Evolutionary conservation across 352 stramenopile species (phyloP).

Genomic region (Phytophthora quininea): DNA sequence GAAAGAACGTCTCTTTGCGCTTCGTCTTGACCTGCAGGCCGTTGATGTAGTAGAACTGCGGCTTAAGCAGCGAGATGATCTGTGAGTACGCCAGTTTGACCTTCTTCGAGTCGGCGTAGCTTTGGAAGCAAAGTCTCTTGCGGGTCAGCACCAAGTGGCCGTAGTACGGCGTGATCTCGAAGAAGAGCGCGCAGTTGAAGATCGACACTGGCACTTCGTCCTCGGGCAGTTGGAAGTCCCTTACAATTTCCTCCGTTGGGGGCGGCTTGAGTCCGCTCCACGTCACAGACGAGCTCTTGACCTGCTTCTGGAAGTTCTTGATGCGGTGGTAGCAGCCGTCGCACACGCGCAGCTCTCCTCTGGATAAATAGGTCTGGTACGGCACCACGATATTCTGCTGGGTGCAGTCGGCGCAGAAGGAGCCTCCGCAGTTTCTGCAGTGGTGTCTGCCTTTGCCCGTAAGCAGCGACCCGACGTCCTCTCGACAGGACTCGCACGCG

Average conservation of each 20-base stretch:
- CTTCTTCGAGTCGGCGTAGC: constrained; percentile 48
- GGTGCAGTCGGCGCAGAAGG: constrained; percentile 73
- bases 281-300: constrained; percentile 58
- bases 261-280: constrained; percentile 69
- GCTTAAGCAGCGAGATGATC: constrained; percentile 74
- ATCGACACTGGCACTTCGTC: constrained; percentile 62
- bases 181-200: constrained; percentile 81
- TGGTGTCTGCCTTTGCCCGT: constrained; percentile 69
- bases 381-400: constrained; percentile 59
- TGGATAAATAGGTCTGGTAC: constrained; percentile 61
- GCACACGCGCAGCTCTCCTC: constrained; percentile 73
- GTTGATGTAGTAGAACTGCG: constrained; percentile 88
- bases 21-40: constrained; percentile 77
- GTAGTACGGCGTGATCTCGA: constrained; percentile 74
- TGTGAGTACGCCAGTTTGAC: constrained; percentile 67
- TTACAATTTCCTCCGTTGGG: constrained; percentile 30
- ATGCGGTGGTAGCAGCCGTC: constrained; percentile 79
- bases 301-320: constrained; percentile 71
- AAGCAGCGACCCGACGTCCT: constrained; percentile 77
- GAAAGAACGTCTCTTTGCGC: constrained; percentile 68
- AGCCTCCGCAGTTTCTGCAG: constrained; percentile 82
- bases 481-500: constrained; percentile 69
- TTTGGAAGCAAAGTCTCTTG: constrained; percentile 70
- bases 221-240: constrained; percentile 52
- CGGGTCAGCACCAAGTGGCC: constrained; percentile 76